Evolutionary conservation across 2,329 filamentous ascomycete species (phyloP).

Genomic region (Penicillium occitanis): DNA sequence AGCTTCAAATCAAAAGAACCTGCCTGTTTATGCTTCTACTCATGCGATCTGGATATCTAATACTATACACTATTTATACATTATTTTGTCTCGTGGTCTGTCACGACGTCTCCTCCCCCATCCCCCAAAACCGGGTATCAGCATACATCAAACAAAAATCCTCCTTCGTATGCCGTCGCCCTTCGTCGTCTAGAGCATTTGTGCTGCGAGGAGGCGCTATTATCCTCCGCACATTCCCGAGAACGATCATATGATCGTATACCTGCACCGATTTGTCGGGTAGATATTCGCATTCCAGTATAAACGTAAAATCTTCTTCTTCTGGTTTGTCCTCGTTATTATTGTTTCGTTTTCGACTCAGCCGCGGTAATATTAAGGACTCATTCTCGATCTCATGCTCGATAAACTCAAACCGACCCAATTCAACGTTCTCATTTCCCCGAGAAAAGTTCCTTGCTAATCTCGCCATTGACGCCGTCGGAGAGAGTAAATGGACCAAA

Average conservation of each 20-base stretch:
- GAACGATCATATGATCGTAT: constrained; percentile 43
- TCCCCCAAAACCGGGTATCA: constrained; percentile 45
- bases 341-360: constrained; percentile 12
- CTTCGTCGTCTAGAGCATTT: constrained; percentile 8
- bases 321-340: background rate
- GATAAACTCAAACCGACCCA: constrained; percentile 20
- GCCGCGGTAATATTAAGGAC: constrained; percentile 19
- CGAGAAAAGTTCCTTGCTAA: constrained; percentile 43
- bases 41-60: background rate
- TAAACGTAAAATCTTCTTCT: constrained; percentile 37
- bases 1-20: constrained; percentile 14
- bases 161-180: constrained; percentile 17
- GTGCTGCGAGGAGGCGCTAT: constrained; percentile 15
- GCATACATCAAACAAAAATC: constrained; percentile 44
- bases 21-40: constrained; percentile 13
- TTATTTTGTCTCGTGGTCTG: background rate
- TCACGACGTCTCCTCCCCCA: constrained; percentile 36
- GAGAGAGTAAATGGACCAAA: constrained; percentile 53
- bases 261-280: constrained; percentile 37
- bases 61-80: constrained; percentile 12
- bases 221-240: constrained; percentile 32
- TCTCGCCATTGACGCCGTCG: constrained; percentile 32
- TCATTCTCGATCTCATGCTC: background rate
- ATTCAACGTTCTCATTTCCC: constrained; percentile 39
- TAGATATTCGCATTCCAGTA: constrained; percentile 41